phyloP scores from a whole-genome alignment of 805 yeast species.

The Kazachstania psychrophila region DNA sequence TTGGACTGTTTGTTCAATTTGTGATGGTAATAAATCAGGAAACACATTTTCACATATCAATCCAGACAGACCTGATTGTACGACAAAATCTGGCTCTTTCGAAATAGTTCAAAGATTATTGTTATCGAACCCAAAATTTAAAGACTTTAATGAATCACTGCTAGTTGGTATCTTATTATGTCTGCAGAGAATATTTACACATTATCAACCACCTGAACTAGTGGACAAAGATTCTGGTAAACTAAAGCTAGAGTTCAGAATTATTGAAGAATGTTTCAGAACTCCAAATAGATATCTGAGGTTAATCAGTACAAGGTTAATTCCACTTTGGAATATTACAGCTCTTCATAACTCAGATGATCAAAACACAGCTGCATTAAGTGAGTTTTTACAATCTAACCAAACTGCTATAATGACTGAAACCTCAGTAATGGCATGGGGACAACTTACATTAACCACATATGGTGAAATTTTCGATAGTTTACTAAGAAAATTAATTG shows the following conservation, averaged over 20 bases:
- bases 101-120: slow-evolving; percentile 22
- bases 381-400: slow-evolving; percentile 34
- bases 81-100: slow-evolving; percentile 16
- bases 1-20: slow-evolving; percentile 14
- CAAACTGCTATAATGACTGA: slow-evolving; percentile 42
- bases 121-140: slow-evolving; percentile 16
- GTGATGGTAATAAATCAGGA: slow-evolving; percentile 15
- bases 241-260: slow-evolving; percentile 26
- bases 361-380: slow-evolving; percentile 37
- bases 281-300: slow-evolving; percentile 48
- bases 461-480: slow-evolving; percentile 63
- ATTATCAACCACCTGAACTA: slow-evolving; percentile 42
- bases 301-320: slow-evolving; percentile 39
- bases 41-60: slow-evolving; percentile 15
- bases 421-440: slow-evolving; percentile 51
- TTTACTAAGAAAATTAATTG: slow-evolving; percentile 54
- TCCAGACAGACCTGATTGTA: slow-evolving; percentile 25
- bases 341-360: slow-evolving; percentile 35
- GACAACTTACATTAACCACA: slow-evolving; percentile 51
- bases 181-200: slow-evolving; percentile 41
- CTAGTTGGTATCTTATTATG: slow-evolving; percentile 39
- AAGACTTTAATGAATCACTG: slow-evolving; percentile 22
- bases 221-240: slow-evolving; percentile 5
- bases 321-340: slow-evolving; percentile 42
- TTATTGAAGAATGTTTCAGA: slow-evolving; percentile 34